These are phyloP conservation scores for Cutaneotrichosporon dermatis DNA, from an alignment of 1,284 basidiomycete genomes.

Conservation along the genomic window DNA sequence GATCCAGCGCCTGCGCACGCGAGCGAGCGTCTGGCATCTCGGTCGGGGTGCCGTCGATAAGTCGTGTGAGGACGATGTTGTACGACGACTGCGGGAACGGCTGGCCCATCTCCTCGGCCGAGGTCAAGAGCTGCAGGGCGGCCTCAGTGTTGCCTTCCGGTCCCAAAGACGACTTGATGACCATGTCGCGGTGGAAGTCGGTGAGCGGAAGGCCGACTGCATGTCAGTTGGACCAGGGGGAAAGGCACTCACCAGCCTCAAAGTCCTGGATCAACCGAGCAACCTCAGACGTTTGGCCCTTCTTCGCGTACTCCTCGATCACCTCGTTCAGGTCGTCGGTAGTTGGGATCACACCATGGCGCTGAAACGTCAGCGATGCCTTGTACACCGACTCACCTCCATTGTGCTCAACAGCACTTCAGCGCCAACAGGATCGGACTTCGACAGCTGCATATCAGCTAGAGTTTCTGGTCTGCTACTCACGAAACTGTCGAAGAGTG, in stretches of 20 bases:
- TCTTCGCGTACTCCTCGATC: constrained; percentile 22
- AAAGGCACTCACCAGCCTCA: constrained; percentile 17
- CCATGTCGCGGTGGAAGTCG: constrained; percentile 28
- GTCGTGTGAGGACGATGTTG: constrained; percentile 40
- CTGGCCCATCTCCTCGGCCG: constrained; percentile 40
- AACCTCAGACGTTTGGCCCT: constrained; percentile 25
- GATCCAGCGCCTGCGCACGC: constrained; percentile 76
- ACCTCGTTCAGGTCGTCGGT: constrained; percentile 15
- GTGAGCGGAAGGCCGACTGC: constrained; percentile 20
- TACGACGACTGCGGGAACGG: constrained; percentile 48
- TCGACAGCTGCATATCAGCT: constrained; percentile 7
- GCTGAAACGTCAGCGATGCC: neutral
- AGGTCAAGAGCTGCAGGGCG: constrained; percentile 42
- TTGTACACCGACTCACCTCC: neutral
- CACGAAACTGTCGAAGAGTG: constrained; percentile 38
- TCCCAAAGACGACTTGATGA: constrained; percentile 23
- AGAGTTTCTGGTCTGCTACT: constrained; percentile 3
- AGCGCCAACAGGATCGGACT: constrained; percentile 14
- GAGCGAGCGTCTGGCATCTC: constrained; percentile 26
- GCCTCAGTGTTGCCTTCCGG: constrained; percentile 27
- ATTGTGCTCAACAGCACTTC: constrained; percentile 19
- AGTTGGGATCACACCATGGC: constrained; percentile 14
- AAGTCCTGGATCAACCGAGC: constrained; percentile 21
- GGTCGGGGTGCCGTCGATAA: constrained; percentile 27
- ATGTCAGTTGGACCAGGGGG: neutral